A percentile compares a stretch with the other conserved stretches of the same genome.
Evolutionary conservation across 192 early-diverging fungal species (phyloP).

Genomic region (Powellomyces hirtus): DNA sequence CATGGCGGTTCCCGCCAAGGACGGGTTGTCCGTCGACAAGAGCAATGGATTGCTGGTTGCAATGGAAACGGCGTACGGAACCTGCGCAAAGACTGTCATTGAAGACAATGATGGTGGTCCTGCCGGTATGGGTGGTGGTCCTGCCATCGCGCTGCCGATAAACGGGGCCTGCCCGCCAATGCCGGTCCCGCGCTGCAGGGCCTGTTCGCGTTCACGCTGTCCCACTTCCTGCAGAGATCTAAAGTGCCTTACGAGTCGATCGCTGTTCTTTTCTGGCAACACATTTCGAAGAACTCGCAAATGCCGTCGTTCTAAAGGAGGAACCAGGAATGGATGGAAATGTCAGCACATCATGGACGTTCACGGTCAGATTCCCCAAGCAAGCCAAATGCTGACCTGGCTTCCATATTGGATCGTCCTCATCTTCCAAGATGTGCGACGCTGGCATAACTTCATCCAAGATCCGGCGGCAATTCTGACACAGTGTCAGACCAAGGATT

Average conservation of each 20-base stretch:
- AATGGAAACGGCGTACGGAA: no score
- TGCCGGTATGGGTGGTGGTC: no score
- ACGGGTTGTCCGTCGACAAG: no score
- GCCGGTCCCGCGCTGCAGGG: background rate
- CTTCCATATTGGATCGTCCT: background rate
- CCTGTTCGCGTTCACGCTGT: background rate
- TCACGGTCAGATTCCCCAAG: background rate
- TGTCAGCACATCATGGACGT: background rate
- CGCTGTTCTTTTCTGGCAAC: background rate
- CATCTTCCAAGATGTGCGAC: constrained; percentile 1
- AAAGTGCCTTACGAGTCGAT: background rate
- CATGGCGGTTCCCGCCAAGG: no score
- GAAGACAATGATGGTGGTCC: no score
- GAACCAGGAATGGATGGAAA: no score
- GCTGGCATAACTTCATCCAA: constrained; percentile 6
- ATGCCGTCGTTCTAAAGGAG: constrained; percentile 2
- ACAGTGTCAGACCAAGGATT: background rate
- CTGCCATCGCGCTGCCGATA: no score
- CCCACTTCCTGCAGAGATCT: background rate
- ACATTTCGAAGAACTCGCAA: background rate
- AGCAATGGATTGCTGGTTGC: no score
- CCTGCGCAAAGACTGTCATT: no score
- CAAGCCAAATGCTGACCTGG: background rate
- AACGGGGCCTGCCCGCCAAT: no score
- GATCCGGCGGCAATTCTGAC: background rate